These are phyloP conservation scores for Fraxinus americana DNA, from an alignment of 257 asterid species.

Conservation along the genomic window DNA sequence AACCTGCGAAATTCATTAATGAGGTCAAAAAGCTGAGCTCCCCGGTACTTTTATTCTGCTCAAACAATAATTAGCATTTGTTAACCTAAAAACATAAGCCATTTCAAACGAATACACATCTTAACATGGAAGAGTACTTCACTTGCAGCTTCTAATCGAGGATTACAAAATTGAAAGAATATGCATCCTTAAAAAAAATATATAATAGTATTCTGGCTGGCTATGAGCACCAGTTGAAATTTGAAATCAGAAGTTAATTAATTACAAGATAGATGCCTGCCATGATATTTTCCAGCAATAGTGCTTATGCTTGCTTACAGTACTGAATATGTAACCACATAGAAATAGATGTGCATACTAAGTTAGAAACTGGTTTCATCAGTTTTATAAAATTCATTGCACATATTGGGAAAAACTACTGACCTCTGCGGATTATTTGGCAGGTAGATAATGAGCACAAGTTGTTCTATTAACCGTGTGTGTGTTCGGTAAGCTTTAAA, in stretches of 20 bases:
- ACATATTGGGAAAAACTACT: background rate
- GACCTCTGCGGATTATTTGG: background rate
- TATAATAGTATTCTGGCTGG: background rate
- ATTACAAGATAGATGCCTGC: background rate
- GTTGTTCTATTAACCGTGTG: background rate
- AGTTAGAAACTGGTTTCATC: background rate
- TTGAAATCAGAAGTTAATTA: background rate
- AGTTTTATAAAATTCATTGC: background rate
- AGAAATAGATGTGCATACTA: background rate
- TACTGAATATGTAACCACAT: background rate
- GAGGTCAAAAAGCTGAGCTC: constrained; percentile 93
- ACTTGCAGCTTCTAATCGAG: background rate
- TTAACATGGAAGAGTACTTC: background rate
- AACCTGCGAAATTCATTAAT: constrained; percentile 85
- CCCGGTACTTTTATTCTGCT: constrained; percentile 92
- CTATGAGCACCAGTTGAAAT: background rate
- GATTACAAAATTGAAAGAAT: background rate
- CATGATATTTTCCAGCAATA: background rate
- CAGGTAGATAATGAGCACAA: background rate
- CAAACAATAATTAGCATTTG: constrained; percentile 28
- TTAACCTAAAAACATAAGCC: constrained; percentile 18
- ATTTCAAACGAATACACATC: background rate
- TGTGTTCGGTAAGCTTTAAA: background rate
- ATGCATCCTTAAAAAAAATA: background rate
- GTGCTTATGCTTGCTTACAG: background rate